phyloP scores from a whole-genome alignment of 805 yeast species.

The Monosporozyma solicola region DNA sequence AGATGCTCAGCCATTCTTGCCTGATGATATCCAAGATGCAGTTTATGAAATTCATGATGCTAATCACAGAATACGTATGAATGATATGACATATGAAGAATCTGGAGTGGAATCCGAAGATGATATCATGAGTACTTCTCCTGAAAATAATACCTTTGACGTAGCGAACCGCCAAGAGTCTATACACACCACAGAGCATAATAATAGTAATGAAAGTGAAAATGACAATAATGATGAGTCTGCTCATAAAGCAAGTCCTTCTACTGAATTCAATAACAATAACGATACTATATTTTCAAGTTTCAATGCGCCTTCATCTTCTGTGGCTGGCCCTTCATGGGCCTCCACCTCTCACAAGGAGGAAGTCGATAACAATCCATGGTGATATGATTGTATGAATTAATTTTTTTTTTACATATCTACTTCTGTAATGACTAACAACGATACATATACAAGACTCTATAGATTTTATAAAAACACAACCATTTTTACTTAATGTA shows the following conservation, averaged over 20 bases:
- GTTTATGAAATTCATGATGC: constrained; percentile 58
- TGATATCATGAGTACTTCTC: constrained; percentile 7
- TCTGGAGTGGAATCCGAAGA: constrained; percentile 11
- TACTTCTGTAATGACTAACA: neutral
- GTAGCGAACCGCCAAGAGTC: constrained; percentile 1
- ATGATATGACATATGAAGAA: constrained; percentile 11
- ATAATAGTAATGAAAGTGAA: constrained; percentile 1
- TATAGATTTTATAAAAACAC: neutral
- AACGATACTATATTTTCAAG: constrained; percentile 40
- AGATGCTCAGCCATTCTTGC: constrained; percentile 64
- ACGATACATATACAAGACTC: neutral
- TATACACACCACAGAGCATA: neutral
- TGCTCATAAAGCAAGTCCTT: neutral
- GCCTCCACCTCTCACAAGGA: constrained; percentile 41
- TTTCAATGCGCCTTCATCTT: constrained; percentile 57
- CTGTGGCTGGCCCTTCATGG: constrained; percentile 33
- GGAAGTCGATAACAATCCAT: constrained; percentile 57
- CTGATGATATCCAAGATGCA: constrained; percentile 59
- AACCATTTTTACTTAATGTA: neutral
- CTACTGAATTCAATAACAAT: neutral
- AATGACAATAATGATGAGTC: constrained; percentile 3
- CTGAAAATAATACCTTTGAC: constrained; percentile 8
- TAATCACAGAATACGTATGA: constrained; percentile 20
- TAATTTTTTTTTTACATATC: neutral
- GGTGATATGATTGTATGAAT: constrained; percentile 31